Evolutionary conservation across 2,329 filamentous ascomycete species (phyloP), one percentile per base, ranked within the genome.

Genomic region (Aspergillus sp.): DNA sequence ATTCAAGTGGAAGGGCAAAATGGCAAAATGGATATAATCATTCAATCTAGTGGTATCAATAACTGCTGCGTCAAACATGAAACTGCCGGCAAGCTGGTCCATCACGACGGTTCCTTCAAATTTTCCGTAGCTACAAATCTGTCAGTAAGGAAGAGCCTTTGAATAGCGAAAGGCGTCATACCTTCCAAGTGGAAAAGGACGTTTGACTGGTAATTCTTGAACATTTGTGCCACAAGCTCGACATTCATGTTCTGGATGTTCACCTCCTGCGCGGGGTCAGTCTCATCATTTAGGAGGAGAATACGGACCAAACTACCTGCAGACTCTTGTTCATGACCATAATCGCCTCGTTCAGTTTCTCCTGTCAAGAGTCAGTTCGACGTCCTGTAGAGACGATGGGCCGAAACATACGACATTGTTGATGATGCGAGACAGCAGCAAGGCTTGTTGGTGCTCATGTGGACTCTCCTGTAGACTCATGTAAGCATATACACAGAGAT

Each of bases 221-320:
- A 99, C 95, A 99, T 99, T 75, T 98, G 94, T 0, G 94, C 93
- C 5, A 98, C 95, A 3, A 98, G 85, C 80, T 98, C 95, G 41
- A 97, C 92, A 74, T 99, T 96, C 93, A 98, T 97, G 77, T 98
- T 99, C 72, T 97, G 91, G 59, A 97, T 89, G 74, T 98, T 98
- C 84, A 98, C 97, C 69, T 98, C 94, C 91, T 97, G 69, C 6
- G 59, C 8, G 6, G 22, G 58, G 46, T 57, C 47, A 56, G 52
- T 25, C 17, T 22, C 3, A 7, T n/a, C 17, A 53, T 19, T 30
- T 23, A 45, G 11, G 15, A 30, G 30, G 23, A 11, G n/a, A n/a
- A 9, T 6, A 25, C 56, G 15, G 4, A 19, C 8, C 3, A 17
- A 23, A 41, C 22, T 77, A 93, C 92, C 79, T 96, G 91, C 1